These are phyloP conservation scores for Choanephora cucurbitarum DNA, from an alignment of 371 early-diverging fungal genomes.

Conservation along the genomic window DNA sequence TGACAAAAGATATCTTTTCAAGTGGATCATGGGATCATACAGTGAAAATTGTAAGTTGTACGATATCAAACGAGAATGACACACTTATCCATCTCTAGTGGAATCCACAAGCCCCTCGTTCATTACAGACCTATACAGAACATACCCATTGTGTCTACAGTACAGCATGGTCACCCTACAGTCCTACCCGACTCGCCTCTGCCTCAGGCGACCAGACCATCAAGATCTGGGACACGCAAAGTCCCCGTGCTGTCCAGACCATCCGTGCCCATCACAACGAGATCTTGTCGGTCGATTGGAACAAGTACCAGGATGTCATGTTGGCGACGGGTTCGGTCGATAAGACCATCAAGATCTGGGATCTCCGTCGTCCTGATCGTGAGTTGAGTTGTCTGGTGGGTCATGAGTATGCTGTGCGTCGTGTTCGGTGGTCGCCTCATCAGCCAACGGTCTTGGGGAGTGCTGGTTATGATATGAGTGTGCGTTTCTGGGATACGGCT, in stretches of 20 bases:
- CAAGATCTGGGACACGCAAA: slow-evolving; percentile 87
- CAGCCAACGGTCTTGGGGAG: slow-evolving; percentile 76
- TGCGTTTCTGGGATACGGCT: slow-evolving; percentile 88
- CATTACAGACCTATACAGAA: slow-evolving; percentile 81
- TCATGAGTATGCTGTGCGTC: slow-evolving; percentile 89
- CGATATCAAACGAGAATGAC: neutral
- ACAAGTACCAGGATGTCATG: slow-evolving; percentile 83
- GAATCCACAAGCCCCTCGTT: slow-evolving; percentile 79
- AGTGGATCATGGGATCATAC: slow-evolving; percentile 94
- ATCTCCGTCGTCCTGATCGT: slow-evolving; percentile 74
- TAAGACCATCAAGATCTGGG: slow-evolving; percentile 87
- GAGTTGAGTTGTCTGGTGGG: slow-evolving; percentile 73
- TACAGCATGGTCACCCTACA: slow-evolving; percentile 85
- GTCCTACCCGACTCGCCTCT: slow-evolving; percentile 78
- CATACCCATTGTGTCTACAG: slow-evolving; percentile 90
- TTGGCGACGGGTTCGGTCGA: slow-evolving; percentile 90
- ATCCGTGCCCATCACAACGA: slow-evolving; percentile 88
- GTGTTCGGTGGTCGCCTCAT: slow-evolving; percentile 91
- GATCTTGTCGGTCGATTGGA: slow-evolving; percentile 91
- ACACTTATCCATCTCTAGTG: slow-evolving; percentile 56
- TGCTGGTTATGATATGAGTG: slow-evolving; percentile 93
- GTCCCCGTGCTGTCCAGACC: slow-evolving; percentile 68
- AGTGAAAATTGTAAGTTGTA: slow-evolving; percentile 79
- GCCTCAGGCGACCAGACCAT: slow-evolving; percentile 88
- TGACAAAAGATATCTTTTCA: slow-evolving; percentile 82